Percentiles rank a stretch among this genome's conserved stretches.
These are phyloP conservation scores for Debaryomyces hansenii DNA, from an alignment of 805 yeast genomes.

Conservation along the genomic window DNA sequence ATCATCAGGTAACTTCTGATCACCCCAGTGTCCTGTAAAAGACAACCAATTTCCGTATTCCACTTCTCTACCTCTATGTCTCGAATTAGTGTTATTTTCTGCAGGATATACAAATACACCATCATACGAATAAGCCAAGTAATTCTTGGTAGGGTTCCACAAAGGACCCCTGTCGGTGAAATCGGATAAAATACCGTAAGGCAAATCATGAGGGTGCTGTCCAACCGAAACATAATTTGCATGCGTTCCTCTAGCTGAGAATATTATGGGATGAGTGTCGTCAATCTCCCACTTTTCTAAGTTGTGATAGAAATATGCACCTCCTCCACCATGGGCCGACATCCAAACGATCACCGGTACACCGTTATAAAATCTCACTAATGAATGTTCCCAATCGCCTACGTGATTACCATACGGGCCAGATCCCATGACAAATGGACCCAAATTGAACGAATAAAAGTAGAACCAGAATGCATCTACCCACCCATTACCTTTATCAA, in stretches of 20 bases:
- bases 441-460: conserved; percentile 89
- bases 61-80: conserved; percentile 52
- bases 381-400: conserved; percentile 97
- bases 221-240: conserved; percentile 97
- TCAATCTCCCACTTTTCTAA: conserved; percentile 60
- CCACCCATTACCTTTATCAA: conserved; percentile 93
- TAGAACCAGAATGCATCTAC: conserved; percentile 96
- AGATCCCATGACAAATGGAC: conserved; percentile 95
- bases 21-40: conserved; percentile 90
- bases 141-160: conserved; percentile 91
- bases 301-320: conserved; percentile 78
- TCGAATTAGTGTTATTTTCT: conserved; percentile 37
- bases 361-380: conserved; percentile 81
- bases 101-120: conserved; percentile 52
- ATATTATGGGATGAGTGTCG: conserved; percentile 65
- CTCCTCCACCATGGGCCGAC: conserved; percentile 98
- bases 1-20: conserved; percentile 56
- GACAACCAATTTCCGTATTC: conserved; percentile 74
- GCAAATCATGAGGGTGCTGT: conserved; percentile 93
- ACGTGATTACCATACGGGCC: conserved; percentile 98
- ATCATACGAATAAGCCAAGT: conserved; percentile 76
- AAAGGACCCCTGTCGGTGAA: conserved; percentile 93
- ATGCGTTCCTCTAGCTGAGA: conserved; percentile 94
- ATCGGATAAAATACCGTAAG: conserved; percentile 86
- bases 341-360: conserved; percentile 86